These are phyloP conservation scores for Silene noctiflora DNA, from an alignment of 179 eudicot genomes.

Conservation along the genomic window DNA sequence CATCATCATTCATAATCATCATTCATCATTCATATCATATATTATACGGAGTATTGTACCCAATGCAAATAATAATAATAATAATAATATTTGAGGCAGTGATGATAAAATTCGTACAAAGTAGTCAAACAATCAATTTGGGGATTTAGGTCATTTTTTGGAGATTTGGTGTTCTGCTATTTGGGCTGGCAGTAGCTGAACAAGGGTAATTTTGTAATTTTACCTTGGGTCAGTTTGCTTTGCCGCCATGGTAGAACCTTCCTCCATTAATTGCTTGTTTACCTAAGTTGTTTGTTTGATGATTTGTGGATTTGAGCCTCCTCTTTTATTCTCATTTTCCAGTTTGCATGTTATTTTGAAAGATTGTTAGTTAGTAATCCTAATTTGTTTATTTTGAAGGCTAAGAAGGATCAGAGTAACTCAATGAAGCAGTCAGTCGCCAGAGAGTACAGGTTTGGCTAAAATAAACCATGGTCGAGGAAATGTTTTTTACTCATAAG, in stretches of 20 bases:
- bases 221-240: neutral
- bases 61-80: neutral
- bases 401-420: no score
- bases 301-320: slow-evolving; percentile 23
- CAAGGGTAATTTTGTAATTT: neutral
- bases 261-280: neutral
- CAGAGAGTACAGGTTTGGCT: no score
- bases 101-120: neutral
- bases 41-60: no score
- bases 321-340: neutral
- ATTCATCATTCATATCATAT: neutral
- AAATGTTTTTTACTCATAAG: no score
- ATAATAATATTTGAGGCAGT: neutral
- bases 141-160: slow-evolving; percentile 1
- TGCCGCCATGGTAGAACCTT: slow-evolving; percentile 2
- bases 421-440: no score
- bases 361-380: no score
- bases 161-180: slow-evolving; percentile 4
- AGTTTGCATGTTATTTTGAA: no score
- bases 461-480: no score
- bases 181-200: slow-evolving; percentile 7
- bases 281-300: slow-evolving; percentile 9
- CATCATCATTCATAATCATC: neutral
- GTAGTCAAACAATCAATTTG: neutral
- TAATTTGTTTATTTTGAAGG: no score